A percentile compares a stretch with the other conserved stretches of the same genome.
Conservation (phyloP, 1,284 basidiomycete genomes). For the Rhodofomes roseus region DNA sequence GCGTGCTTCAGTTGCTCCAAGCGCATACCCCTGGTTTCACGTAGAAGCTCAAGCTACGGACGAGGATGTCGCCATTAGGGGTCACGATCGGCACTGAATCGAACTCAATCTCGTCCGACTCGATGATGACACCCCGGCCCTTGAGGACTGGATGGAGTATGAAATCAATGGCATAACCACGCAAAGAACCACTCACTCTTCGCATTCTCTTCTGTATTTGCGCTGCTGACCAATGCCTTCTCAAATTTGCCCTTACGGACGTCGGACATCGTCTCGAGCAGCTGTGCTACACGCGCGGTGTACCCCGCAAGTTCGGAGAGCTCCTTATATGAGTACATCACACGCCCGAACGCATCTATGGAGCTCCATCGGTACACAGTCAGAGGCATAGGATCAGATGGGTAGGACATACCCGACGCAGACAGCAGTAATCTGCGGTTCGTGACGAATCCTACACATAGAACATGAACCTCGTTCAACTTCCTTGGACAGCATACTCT, state of each 20-base stretch:
- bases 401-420: slow-evolving; percentile 50
- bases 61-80: slow-evolving; percentile 92
- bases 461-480: not conserved
- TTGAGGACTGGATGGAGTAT: slow-evolving; percentile 56
- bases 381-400: not conserved
- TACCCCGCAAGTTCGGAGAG: slow-evolving; percentile 95
- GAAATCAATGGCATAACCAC: not conserved
- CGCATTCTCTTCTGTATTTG: slow-evolving; percentile 75
- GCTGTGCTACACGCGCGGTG: slow-evolving; percentile 85
- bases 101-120: slow-evolving; percentile 88
- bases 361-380: not conserved
- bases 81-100: slow-evolving; percentile 94
- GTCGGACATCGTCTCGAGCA: slow-evolving; percentile 92
- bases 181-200: slow-evolving; percentile 51
- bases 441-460: slow-evolving; percentile 78
- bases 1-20: not conserved
- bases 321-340: slow-evolving; percentile 98
- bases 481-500: no score
- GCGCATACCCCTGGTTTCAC: slow-evolving; percentile 81
- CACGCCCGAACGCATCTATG: slow-evolving; percentile 72
- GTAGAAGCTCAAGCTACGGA: slow-evolving; percentile 82
- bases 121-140: slow-evolving; percentile 76
- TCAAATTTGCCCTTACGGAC: slow-evolving; percentile 84
- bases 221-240: slow-evolving; percentile 81
- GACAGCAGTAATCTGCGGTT: slow-evolving; percentile 90